Conservation (phyloP, 768 basidiomycete species). For the Russula griseocarnosa region DNA sequence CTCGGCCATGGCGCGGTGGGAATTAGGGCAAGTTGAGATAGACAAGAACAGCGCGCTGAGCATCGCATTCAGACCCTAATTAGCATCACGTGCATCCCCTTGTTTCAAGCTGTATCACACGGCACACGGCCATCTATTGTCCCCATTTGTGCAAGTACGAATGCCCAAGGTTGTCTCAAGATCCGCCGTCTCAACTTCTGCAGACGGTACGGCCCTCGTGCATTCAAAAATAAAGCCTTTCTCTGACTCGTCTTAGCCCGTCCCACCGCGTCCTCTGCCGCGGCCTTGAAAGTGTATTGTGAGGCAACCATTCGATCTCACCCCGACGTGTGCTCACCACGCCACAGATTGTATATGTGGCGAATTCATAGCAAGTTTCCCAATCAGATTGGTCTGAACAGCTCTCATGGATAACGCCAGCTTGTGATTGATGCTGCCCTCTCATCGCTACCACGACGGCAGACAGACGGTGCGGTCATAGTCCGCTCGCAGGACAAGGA, state of each 20-base stretch:
- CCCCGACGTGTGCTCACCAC: conserved; percentile 6
- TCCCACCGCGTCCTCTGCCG: conserved; percentile 73
- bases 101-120: neutral
- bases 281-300: conserved; percentile 81
- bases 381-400: neutral
- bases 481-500: conserved; percentile 68
- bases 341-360: conserved; percentile 77
- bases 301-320: conserved; percentile 33
- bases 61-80: conserved; percentile 20
- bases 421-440: conserved; percentile 79
- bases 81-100: conserved; percentile 18
- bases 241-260: conserved; percentile 46
- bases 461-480: conserved; percentile 76
- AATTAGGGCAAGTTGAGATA: conserved; percentile 27
- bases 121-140: neutral
- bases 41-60: conserved; percentile 26
- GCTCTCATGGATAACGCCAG: conserved; percentile 37
- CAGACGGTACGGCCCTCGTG: conserved; percentile 56
- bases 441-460: conserved; percentile 61
- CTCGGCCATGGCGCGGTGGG: conserved; percentile 60
- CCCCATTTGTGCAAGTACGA: neutral
- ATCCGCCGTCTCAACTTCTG: conserved; percentile 83
- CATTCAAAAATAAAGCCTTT: neutral
- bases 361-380: conserved; percentile 66
- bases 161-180: conserved; percentile 95